phyloP scores from a whole-genome alignment of 768 basidiomycete genomes.

The Mycena vitilis region DNA sequence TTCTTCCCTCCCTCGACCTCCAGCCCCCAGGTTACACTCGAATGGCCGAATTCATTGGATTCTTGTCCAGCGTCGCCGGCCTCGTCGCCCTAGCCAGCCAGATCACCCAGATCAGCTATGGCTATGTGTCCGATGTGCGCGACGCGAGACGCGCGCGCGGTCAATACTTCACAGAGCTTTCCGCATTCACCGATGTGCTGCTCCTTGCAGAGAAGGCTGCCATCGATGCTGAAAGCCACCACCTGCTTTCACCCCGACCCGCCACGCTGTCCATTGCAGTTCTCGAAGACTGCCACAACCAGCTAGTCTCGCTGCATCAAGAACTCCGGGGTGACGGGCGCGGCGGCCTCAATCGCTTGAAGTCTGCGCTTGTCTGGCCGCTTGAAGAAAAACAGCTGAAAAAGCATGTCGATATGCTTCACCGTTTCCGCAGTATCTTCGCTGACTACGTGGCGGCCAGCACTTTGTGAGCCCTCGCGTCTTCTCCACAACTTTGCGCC shows the following conservation, averaged over 20 bases:
- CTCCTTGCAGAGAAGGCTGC: slow-evolving; percentile 11
- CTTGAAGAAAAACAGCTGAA: slow-evolving; percentile 16
- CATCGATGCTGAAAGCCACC: slow-evolving; percentile 9
- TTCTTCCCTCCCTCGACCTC: no score
- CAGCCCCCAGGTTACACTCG: no score
- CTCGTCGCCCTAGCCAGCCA: slow-evolving; percentile 15
- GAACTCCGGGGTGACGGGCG: slow-evolving; percentile 3
- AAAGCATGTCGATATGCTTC: slow-evolving; percentile 18
- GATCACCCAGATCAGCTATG: slow-evolving; percentile 16
- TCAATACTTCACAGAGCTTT: slow-evolving; percentile 16
- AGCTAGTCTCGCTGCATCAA: not conserved
- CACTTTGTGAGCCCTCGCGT: slow-evolving; percentile 4
- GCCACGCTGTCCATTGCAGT: slow-evolving; percentile 8
- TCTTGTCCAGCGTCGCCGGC: slow-evolving; percentile 10
- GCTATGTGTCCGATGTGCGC: slow-evolving; percentile 18
- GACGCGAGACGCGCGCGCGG: slow-evolving; percentile 16
- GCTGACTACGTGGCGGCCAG: slow-evolving; percentile 13
- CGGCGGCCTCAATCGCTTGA: slow-evolving; percentile 5
- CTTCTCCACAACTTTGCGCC: not conserved
- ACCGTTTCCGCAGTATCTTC: slow-evolving; percentile 19
- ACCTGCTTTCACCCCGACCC: slow-evolving; percentile 6
- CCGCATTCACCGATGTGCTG: slow-evolving; percentile 16
- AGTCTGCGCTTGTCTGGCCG: slow-evolving; percentile 12
- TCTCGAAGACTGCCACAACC: slow-evolving; percentile 13
- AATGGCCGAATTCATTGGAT: slow-evolving; percentile 20